These are phyloP conservation scores for Lipomyces spencermartinsiae DNA, from an alignment of 805 yeast genomes.

Conservation along the genomic window DNA sequence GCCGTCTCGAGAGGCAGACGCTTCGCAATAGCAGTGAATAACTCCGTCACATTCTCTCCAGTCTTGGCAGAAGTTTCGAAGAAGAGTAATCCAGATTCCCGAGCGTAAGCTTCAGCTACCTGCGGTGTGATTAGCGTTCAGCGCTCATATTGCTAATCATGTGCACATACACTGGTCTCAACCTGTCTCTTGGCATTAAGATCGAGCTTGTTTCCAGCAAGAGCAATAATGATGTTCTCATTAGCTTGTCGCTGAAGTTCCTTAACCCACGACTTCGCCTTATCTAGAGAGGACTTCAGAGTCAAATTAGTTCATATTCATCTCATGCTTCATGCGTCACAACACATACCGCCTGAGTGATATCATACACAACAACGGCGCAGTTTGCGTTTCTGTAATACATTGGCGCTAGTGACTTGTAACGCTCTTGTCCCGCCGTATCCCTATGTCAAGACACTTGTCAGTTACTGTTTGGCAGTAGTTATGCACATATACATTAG, in stretches of 20 bases:
- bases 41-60: constrained; percentile 63
- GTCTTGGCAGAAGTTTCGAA: constrained; percentile 73
- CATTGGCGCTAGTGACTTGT: constrained; percentile 82
- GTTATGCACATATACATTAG: not conserved
- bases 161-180: constrained; percentile 44
- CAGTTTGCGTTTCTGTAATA: constrained; percentile 80
- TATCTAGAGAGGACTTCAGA: constrained; percentile 65
- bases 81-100: constrained; percentile 58
- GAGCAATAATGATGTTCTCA: constrained; percentile 73
- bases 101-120: constrained; percentile 58
- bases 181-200: constrained; percentile 57
- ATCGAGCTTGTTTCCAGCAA: constrained; percentile 89
- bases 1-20: constrained; percentile 54
- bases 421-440: constrained; percentile 95
- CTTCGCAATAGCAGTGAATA: constrained; percentile 56
- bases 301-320: constrained; percentile 32
- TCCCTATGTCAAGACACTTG: constrained; percentile 59
- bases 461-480: not conserved
- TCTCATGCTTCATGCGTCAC: not conserved
- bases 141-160: not conserved
- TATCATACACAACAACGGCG: constrained; percentile 88
- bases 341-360: constrained; percentile 56
- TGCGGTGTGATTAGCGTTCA: not conserved
- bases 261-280: constrained; percentile 89
- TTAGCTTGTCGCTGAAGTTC: constrained; percentile 87